Evolutionary conservation across 192 early-diverging fungal species (phyloP), one percentile per base, ranked within the genome.

Genomic region (Linnemannia zychae): DNA sequence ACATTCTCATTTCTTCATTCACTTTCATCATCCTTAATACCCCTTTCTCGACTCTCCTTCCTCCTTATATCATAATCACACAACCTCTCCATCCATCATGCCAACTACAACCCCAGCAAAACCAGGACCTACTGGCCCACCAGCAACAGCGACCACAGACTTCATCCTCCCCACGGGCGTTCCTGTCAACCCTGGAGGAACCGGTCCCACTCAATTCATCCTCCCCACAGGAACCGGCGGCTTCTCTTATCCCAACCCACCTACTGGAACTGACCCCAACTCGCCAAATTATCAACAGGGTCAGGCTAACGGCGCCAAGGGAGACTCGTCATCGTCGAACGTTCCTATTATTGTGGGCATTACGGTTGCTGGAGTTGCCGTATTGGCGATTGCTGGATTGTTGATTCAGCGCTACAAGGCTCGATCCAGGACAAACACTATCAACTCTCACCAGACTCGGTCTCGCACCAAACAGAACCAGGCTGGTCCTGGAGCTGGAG

Each of bases 381-480:
- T 79, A 31, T 34, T 85, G 9, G 78, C 78, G 53, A 67, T 85
- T n/a, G 44, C 46, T 4, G 83, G 83, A 24, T 50, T 85, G 15
- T 33, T 85, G 49, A 11, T 85, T 22, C 83, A 85, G 50, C 77
- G 83, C 17, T 52, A 65, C 63, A 67, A 78, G 20, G 17, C 72
- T 7, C 65, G 65, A 1, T 73, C 82, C 38, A 76, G 82, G 5
- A 71, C 76, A 65, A 74, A 66, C 18, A 67, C 82, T 17, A 72
- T 84, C 65, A 84, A 84, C 76, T 83, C 81, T 37, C 76, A 83
- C 48, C 82, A 84, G 31, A 52, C 69, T 47, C 74, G 83, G 37
- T 71, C 37, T 33, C 83, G 83, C 31, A 49, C 44, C 68, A 79
- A 74, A 24, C 67, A 75, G 4, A 74, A 69, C 47, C 70, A 67